Evolutionary conservation across 208 protist genomes (phyloP).

Genomic region (Wallacemonas sp.): DNA sequence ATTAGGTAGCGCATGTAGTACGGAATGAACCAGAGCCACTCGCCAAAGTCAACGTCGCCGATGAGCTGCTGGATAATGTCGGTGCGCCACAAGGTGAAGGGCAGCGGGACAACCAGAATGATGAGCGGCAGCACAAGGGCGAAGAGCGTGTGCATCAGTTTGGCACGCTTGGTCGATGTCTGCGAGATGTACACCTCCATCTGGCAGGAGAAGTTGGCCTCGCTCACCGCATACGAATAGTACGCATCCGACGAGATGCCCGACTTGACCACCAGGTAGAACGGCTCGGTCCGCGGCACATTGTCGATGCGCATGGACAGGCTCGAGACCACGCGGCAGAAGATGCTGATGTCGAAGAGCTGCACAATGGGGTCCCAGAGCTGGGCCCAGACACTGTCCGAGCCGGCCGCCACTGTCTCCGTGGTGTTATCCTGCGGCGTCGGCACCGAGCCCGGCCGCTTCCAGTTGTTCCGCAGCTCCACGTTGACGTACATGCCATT

Average conservation of each 20-base stretch:
- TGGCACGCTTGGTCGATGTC: slow-evolving; percentile 18
- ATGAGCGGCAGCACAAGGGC: slow-evolving; percentile 54
- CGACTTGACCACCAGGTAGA: slow-evolving; percentile 43
- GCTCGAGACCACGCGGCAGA: slow-evolving; percentile 62
- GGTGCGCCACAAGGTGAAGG: slow-evolving; percentile 43
- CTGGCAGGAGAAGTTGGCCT: slow-evolving; percentile 29
- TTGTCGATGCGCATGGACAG: slow-evolving; percentile 50
- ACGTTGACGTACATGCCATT: slow-evolving; percentile 40
- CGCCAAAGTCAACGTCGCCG: slow-evolving; percentile 45
- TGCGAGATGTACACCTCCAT: slow-evolving; percentile 50
- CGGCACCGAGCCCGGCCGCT: neutral
- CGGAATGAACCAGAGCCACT: slow-evolving; percentile 61
- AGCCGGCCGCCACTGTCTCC: neutral
- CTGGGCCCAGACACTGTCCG: neutral
- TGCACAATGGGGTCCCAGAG: slow-evolving; percentile 60
- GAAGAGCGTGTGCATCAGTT: slow-evolving; percentile 23
- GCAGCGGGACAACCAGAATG: slow-evolving; percentile 52
- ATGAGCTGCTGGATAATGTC: slow-evolving; percentile 50
- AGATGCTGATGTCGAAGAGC: slow-evolving; percentile 61
- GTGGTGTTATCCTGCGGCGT: neutral
- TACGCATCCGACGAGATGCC: slow-evolving; percentile 4
- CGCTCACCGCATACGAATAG: neutral
- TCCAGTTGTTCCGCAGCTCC: slow-evolving; percentile 30
- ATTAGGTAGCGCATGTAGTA: slow-evolving; percentile 33
- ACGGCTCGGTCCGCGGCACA: slow-evolving; percentile 19